phyloP scores from a whole-genome alignment of 2,329 filamentous ascomycete species.

The Curvularia lunata region DNA sequence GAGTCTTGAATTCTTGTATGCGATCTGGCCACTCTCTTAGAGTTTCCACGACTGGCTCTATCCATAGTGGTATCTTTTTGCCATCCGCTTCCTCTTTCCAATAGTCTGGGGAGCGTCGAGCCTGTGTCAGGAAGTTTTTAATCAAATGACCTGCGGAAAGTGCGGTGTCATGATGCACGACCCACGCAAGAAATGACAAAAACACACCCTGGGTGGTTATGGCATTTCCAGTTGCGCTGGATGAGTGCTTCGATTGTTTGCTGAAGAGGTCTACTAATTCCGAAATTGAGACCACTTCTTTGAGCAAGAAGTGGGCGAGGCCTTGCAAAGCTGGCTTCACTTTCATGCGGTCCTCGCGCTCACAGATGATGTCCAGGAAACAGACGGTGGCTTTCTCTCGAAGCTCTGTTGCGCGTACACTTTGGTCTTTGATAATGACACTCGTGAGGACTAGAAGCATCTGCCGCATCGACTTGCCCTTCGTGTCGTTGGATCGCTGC shows the following conservation, averaged over 20 bases:
- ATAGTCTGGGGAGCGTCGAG: slow-evolving; percentile 31
- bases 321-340: slow-evolving; percentile 74
- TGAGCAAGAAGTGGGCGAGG: slow-evolving; percentile 69
- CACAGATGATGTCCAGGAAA: slow-evolving; percentile 65
- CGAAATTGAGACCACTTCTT: slow-evolving; percentile 58
- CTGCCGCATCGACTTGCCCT: slow-evolving; percentile 56
- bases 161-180: slow-evolving; percentile 50
- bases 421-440: slow-evolving; percentile 42
- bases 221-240: neutral
- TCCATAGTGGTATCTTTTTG: slow-evolving; percentile 44
- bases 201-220: slow-evolving; percentile 31
- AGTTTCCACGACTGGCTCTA: slow-evolving; percentile 44
- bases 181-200: slow-evolving; percentile 43
- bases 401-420: slow-evolving; percentile 30
- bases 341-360: slow-evolving; percentile 66
- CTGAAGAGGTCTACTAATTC: slow-evolving; percentile 51
- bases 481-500: slow-evolving; percentile 51
- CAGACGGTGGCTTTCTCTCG: slow-evolving; percentile 42
- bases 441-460: slow-evolving; percentile 51
- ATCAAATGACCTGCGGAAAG: slow-evolving; percentile 49
- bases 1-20: slow-evolving; percentile 51
- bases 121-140: slow-evolving; percentile 41
- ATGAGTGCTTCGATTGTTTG: slow-evolving; percentile 15
- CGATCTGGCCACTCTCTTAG: slow-evolving; percentile 45
- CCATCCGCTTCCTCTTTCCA: neutral